Evolutionary conservation across 2,329 filamentous ascomycete genomes (phyloP).

Genomic region (Epichloe brachyelytri): DNA sequence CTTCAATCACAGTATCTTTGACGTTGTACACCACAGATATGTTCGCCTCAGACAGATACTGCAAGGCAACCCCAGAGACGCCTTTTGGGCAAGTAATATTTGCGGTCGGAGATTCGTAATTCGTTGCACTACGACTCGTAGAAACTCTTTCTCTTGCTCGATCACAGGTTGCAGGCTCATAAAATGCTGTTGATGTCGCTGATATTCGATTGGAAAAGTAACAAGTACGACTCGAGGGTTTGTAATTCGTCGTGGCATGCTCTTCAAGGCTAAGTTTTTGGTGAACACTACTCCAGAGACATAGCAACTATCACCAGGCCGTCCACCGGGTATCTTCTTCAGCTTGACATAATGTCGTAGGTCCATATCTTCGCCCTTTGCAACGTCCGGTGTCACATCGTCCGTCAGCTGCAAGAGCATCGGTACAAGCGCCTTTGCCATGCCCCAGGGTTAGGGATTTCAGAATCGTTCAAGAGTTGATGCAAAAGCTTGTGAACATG

Average conservation of each 20-base stretch:
- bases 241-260: conserved; percentile 77
- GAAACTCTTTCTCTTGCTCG: conserved; percentile 87
- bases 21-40: conserved; percentile 95
- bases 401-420: conserved; percentile 85
- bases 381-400: conserved; percentile 86
- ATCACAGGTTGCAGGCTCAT: conserved; percentile 98
- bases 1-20: conserved; percentile 88
- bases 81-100: conserved; percentile 85
- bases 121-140: conserved; percentile 80
- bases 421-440: conserved; percentile 85
- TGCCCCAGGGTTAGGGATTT: conserved; percentile 56
- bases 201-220: conserved; percentile 92
- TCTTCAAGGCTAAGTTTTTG: conserved; percentile 92
- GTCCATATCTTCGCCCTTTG: conserved; percentile 87
- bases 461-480: conserved; percentile 68
- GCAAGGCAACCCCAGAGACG: conserved; percentile 80
- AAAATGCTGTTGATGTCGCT: conserved; percentile 75
- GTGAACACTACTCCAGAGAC: conserved; percentile 94
- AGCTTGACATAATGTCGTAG: conserved; percentile 95
- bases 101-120: conserved; percentile 79
- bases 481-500: conserved; percentile 78
- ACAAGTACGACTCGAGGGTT: conserved; percentile 84
- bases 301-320: conserved; percentile 85
- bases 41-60: conserved; percentile 75
- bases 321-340: conserved; percentile 88